These are phyloP conservation scores for Pseudogymnoascus sp. DNA, from an alignment of 2,329 filamentous ascomycete genomes.

Conservation along the genomic window DNA sequence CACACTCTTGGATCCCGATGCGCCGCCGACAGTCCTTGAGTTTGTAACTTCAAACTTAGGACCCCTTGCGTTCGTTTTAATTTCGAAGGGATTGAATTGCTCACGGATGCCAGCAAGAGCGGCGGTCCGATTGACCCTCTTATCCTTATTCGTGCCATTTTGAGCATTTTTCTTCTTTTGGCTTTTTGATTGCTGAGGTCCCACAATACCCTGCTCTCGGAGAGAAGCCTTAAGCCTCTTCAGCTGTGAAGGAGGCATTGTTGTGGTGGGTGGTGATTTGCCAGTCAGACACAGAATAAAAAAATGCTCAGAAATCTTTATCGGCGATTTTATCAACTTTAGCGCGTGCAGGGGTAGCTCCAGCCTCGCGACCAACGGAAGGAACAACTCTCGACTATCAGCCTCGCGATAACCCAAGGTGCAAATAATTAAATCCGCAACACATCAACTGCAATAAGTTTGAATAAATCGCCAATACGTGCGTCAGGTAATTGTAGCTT, in stretches of 20 bases:
- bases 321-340: constrained; percentile 4
- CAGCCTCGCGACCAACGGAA: background rate
- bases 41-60: constrained; percentile 83
- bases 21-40: constrained; percentile 47
- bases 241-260: constrained; percentile 91
- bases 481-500: too few species aligned
- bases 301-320: constrained; percentile 22
- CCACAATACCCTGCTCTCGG: constrained; percentile 80
- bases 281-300: constrained; percentile 10
- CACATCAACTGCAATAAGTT: background rate
- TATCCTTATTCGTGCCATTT: constrained; percentile 60
- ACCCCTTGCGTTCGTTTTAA: constrained; percentile 70
- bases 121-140: constrained; percentile 68
- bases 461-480: background rate
- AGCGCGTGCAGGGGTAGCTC: constrained; percentile 10
- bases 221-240: constrained; percentile 92
- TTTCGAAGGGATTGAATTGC: constrained; percentile 96
- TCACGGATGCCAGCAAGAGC: constrained; percentile 84
- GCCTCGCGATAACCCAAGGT: background rate
- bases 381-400: background rate
- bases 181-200: constrained; percentile 92
- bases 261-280: constrained; percentile 20
- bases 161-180: constrained; percentile 71
- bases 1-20: constrained; percentile 47
- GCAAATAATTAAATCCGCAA: background rate